Evolutionary conservation across 352 stramenopile species (phyloP).

Genomic region (Stramenopiles sp.): DNA sequence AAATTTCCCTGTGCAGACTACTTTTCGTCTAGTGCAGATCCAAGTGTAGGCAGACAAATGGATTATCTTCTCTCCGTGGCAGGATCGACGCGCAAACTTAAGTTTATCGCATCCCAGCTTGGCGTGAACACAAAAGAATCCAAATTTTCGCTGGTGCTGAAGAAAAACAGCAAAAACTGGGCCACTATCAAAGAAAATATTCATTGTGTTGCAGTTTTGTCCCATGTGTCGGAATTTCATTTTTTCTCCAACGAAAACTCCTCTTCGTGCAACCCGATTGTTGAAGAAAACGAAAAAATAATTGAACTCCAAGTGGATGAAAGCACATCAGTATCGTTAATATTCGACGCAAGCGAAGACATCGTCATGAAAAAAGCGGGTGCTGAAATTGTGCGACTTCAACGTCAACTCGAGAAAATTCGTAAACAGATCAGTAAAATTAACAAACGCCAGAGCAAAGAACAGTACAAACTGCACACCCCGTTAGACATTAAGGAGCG

Average conservation of each 20-base stretch:
- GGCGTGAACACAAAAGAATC: too few relatives aligned
- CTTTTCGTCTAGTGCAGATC: background rate
- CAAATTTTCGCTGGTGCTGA: background rate
- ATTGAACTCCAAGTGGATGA: background rate
- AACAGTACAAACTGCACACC: background rate
- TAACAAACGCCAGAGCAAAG: background rate
- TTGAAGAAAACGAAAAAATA: background rate
- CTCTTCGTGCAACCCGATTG: too few relatives aligned
- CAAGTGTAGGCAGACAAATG: background rate
- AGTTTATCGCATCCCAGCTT: background rate
- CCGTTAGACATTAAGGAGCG: background rate
- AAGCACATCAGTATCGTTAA: background rate
- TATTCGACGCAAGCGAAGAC: background rate
- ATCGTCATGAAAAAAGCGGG: background rate
- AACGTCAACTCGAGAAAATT: background rate
- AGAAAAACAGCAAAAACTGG: background rate
- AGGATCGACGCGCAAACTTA: background rate
- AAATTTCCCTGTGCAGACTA: background rate
- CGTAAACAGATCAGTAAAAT: background rate
- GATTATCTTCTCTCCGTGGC: background rate
- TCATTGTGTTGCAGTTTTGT: too few relatives aligned
- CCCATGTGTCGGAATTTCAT: too few relatives aligned
- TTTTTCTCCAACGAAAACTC: too few relatives aligned
- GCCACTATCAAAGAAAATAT: too few relatives aligned
- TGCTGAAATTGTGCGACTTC: background rate